Percentiles rank a stretch among this genome's conserved stretches.
These are phyloP conservation scores for Conringia planisiliqua DNA, from an alignment of 345 rosid species.

Conservation along the genomic window DNA sequence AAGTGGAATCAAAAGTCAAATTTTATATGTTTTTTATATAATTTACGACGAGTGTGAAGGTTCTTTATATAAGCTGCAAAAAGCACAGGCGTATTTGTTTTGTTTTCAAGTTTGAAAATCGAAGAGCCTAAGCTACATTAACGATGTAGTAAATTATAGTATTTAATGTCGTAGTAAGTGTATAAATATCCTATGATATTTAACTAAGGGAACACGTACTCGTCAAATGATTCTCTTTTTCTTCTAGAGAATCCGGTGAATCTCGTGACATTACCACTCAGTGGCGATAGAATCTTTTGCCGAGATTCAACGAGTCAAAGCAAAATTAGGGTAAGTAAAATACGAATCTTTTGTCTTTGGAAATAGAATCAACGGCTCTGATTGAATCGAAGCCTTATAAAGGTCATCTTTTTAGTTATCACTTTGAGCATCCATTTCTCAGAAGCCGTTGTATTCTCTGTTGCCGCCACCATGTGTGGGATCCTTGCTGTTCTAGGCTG, in stretches of 20 bases:
- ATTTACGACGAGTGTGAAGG: no score
- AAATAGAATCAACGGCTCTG: slow-evolving; percentile 38
- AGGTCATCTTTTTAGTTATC: background rate
- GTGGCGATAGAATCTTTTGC: background rate
- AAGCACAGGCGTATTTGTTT: no score
- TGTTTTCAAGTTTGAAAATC: no score
- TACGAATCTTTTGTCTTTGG: slow-evolving; percentile 16
- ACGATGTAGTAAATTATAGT: no score
- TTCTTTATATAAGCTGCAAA: no score
- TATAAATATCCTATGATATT: background rate
- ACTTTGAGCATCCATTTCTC: background rate
- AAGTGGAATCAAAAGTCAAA: no score
- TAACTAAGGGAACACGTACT: background rate
- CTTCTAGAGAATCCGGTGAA: background rate
- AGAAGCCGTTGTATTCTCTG: slow-evolving; percentile 23
- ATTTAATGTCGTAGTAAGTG: background rate
- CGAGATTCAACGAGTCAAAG: slow-evolving; percentile 11
- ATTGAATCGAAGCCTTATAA: slow-evolving; percentile 22
- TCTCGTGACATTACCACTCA: background rate
- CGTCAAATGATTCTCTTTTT: background rate
- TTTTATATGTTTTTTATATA: no score
- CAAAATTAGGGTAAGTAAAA: slow-evolving; percentile 27
- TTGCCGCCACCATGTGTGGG: slow-evolving; percentile 61
- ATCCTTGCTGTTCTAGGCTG: slow-evolving; percentile 79
- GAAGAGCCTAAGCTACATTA: no score